Evolutionary conservation across 768 basidiomycete genomes (phyloP), one percentile per base, ranked within the genome.

Genomic region (Antrodiella citrinella): DNA sequence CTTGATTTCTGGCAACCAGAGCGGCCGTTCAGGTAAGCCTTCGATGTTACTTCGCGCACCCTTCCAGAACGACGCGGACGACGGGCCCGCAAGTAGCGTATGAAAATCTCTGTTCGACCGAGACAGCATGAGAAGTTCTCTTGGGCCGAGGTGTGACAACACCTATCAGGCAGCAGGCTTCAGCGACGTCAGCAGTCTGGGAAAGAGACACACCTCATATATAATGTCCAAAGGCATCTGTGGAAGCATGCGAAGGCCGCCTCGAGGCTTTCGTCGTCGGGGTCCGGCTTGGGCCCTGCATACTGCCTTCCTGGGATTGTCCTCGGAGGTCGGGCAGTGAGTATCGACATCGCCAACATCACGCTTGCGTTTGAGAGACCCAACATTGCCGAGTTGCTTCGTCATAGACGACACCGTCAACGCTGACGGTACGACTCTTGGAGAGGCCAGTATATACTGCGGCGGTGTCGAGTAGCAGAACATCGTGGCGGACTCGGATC

Each of bases 1-100:
- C n/a, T 53, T 56, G 10, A 62, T 61, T 26, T 65, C 59, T 7
- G 53, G 59, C 52, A 65, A 52, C 9, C 56, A 51, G 7, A 52
- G 45, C 9, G 66, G 65, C 26, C 62, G 61, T 4, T 56, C 48
- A 3, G 66, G 66, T 4, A 68, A 52, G 19, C 53, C 56, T 1
- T 54, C 51, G 4, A 59, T 52, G 45, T 62, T 63, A 19, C 20
- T 23, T n/a, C 65, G 47, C 2, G 58, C 60, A 1, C 57, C 51
- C 22, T 54, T 58, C 65, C 66, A 69, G 9, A 48, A 4, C 18
- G 9, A n/a, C 2, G 18, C 26, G 21, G 40, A 19, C 18, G 13
- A 12, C 9, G 42, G 23, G 12, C 20, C 18, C 47, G 44, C 23
- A 25, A 53, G 47, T 3, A 53, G 13, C 4, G 12, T 15, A 15